Evolutionary conservation across 2,329 filamentous ascomycete species (phyloP).

Genomic region (Conoideocrella luteorostrata): DNA sequence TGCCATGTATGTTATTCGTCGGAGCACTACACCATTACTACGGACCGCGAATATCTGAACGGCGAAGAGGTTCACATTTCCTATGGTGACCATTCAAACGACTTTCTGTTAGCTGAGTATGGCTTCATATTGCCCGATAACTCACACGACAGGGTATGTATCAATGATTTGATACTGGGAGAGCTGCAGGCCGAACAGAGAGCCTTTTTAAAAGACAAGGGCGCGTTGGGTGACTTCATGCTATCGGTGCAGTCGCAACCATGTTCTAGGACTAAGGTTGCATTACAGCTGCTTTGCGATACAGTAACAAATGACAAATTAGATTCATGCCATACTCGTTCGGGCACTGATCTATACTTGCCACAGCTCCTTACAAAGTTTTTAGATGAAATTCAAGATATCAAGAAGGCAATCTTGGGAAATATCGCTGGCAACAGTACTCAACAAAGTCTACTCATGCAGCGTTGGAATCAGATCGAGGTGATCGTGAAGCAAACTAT

Average conservation of each 20-base stretch:
- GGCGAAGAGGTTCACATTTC: conserved; percentile 63
- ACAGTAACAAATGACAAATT: conserved; percentile 37
- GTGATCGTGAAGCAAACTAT: conserved; percentile 30
- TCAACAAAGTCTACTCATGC: conserved; percentile 31
- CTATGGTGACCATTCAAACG: conserved; percentile 66
- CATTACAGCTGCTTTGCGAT: conserved; percentile 34
- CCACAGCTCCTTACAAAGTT: conserved; percentile 31
- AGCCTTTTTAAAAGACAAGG: conserved; percentile 33
- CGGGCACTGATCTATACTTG: conserved; percentile 30
- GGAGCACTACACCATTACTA: conserved; percentile 47
- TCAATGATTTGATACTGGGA: conserved; percentile 42
- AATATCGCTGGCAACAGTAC: conserved; percentile 21
- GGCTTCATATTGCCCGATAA: conserved; percentile 45
- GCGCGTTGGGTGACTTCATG: conserved; percentile 45
- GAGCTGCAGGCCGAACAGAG: conserved; percentile 30
- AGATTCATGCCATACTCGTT: conserved; percentile 39
- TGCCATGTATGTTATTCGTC: conserved; percentile 46
- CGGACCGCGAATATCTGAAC: conserved; percentile 41
- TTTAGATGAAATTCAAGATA: conserved; percentile 22
- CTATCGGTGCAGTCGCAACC: conserved; percentile 37
- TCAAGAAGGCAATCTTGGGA: conserved; percentile 23
- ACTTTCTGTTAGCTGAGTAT: conserved; percentile 67
- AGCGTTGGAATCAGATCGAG: conserved; percentile 39
- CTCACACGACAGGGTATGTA: conserved; percentile 40
- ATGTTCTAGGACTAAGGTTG: conserved; percentile 50